phyloP scores from a whole-genome alignment of 2,329 filamentous ascomycete species.

The Phaeosphaeriaceae sp. region DNA sequence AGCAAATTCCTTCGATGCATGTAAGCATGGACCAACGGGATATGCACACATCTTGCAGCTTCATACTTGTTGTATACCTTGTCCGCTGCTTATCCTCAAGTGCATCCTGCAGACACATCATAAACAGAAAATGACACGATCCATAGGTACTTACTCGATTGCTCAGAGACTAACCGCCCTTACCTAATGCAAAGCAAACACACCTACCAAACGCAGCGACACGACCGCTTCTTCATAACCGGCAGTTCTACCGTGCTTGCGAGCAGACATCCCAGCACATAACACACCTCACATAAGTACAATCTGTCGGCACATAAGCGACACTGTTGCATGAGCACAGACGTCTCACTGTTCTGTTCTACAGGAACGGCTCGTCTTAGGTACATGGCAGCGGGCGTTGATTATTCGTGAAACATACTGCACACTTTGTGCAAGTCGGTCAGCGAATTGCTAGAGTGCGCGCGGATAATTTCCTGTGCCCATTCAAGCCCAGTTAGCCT shows the following conservation, averaged over 20 bases:
- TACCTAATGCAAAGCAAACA: no score
- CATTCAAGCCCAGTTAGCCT: not conserved
- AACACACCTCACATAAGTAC: not conserved
- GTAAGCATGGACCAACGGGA: not conserved
- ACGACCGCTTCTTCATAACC: not conserved
- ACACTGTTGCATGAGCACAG: not conserved
- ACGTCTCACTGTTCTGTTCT: not conserved
- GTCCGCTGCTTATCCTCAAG: no score
- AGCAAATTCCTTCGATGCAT: not conserved
- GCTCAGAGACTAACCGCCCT: no score
- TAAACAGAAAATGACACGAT: no score
- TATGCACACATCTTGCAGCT: not conserved
- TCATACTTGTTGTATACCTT: not conserved
- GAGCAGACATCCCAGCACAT: not conserved
- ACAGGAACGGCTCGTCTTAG: slow-evolving; percentile 2
- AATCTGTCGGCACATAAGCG: not conserved
- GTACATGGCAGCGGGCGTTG: slow-evolving; percentile 1
- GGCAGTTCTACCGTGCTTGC: not conserved
- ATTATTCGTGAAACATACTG: not conserved
- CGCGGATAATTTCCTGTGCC: not conserved
- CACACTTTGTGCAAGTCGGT: not conserved
- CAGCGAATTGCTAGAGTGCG: not conserved
- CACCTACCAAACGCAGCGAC: not conserved
- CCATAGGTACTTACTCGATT: no score
- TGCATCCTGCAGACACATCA: no score